phyloP scores from a whole-genome alignment of 1,139 yeast species.

The Scheffersomyces illinoinensis region DNA sequence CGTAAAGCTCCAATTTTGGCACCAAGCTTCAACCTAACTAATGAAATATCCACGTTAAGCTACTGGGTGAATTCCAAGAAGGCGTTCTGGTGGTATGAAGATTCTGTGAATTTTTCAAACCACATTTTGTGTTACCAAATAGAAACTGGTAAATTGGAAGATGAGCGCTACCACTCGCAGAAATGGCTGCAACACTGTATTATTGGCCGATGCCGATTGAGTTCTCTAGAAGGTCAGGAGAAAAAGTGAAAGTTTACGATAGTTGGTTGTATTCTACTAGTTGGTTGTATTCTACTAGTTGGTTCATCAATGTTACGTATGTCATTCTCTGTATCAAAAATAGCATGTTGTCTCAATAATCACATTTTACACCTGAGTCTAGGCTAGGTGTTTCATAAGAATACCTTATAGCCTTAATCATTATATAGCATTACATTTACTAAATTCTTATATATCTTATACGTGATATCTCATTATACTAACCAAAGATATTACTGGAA shows the following conservation, averaged over 20 bases:
- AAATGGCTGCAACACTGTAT: not conserved
- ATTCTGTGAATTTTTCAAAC: not conserved
- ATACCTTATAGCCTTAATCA: too few species aligned
- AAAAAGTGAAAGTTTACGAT: too few species aligned
- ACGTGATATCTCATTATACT: not conserved
- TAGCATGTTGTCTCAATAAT: too few species aligned
- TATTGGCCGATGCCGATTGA: not conserved
- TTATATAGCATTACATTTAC: not conserved
- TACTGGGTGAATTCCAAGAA: not conserved
- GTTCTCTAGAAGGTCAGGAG: not conserved
- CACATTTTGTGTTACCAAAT: not conserved
- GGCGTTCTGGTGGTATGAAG: not conserved
- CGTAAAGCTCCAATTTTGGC: not conserved
- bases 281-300: not conserved
- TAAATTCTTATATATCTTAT: not conserved
- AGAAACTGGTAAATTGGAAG: not conserved
- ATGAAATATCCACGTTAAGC: not conserved
- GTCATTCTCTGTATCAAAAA: too few species aligned
- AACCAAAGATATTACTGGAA: conserved; percentile 10
- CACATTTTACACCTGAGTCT: too few species aligned
- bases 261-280: not conserved
- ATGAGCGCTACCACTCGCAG: not conserved
- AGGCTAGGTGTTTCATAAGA: too few species aligned
- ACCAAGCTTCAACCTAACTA: not conserved
- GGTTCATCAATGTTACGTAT: too few species aligned